Conservation (phyloP, 306 rosid genomes). For the Erythrophleum fordii region DNA sequence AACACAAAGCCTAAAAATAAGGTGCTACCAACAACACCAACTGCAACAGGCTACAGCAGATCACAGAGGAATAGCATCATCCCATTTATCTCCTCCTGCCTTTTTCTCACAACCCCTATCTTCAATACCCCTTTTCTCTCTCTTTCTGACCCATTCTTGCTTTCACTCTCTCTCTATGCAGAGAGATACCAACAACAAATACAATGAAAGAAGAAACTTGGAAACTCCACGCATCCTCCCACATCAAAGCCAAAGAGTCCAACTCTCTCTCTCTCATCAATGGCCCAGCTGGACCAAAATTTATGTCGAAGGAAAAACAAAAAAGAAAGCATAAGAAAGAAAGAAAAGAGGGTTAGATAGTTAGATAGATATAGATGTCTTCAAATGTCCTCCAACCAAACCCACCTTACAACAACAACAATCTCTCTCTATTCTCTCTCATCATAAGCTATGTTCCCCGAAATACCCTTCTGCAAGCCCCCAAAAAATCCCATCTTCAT, state of each 20-base stretch:
- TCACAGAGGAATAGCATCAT: slow-evolving; percentile 54
- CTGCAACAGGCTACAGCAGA: slow-evolving; percentile 54
- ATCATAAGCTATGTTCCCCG: slow-evolving; percentile 66
- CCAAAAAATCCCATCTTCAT: slow-evolving; percentile 98
- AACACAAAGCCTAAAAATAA: slow-evolving; percentile 57
- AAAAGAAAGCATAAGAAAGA: slow-evolving; percentile 43
- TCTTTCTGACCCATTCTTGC: slow-evolving; percentile 39
- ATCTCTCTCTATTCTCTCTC: slow-evolving; percentile 34
- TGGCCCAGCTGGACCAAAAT: slow-evolving; percentile 85
- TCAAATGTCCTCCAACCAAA: slow-evolving; percentile 98
- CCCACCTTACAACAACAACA: slow-evolving; percentile 62
- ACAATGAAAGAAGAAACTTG: slow-evolving; percentile 52
- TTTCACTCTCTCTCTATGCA: slow-evolving; percentile 57
- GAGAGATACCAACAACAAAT: slow-evolving; percentile 46
- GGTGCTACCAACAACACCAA: slow-evolving; percentile 41
- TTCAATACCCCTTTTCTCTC: neutral
- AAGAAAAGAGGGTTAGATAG: slow-evolving; percentile 42
- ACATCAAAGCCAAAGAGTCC: slow-evolving; percentile 19
- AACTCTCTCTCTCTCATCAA: slow-evolving; percentile 19
- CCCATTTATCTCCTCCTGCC: slow-evolving; percentile 29
- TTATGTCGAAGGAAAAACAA: slow-evolving; percentile 62
- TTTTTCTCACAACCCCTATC: slow-evolving; percentile 36
- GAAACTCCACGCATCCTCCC: slow-evolving; percentile 37
- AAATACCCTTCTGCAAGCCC: slow-evolving; percentile 99
- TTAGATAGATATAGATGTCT: slow-evolving; percentile 57